Percentiles rank a stretch among this genome's conserved stretches.
These are phyloP conservation scores for Senna siamea DNA, from an alignment of 306 rosid genomes.

Conservation along the genomic window DNA sequence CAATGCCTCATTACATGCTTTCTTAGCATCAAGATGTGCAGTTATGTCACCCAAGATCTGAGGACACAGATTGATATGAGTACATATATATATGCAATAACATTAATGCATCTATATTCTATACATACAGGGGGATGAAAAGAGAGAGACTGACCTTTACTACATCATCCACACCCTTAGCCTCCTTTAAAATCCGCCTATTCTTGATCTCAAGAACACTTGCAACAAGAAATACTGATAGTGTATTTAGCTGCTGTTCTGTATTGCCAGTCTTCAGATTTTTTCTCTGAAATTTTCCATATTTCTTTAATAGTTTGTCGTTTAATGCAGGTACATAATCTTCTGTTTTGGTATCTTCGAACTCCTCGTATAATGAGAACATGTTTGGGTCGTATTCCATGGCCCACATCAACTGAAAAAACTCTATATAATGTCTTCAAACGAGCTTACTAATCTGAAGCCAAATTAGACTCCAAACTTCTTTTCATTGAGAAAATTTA, in stretches of 20 bases:
- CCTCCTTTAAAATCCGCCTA: slow-evolving; percentile 75
- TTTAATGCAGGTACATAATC: slow-evolving; percentile 41
- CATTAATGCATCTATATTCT: background rate
- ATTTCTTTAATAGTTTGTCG: slow-evolving; percentile 71
- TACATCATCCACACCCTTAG: slow-evolving; percentile 93
- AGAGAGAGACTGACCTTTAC: slow-evolving; percentile 58
- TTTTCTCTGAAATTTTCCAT: slow-evolving; percentile 88
- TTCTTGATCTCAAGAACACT: slow-evolving; percentile 86
- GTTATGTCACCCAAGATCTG: slow-evolving; percentile 82
- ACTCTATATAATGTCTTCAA: slow-evolving; percentile 73
- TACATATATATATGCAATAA: slow-evolving; percentile 21
- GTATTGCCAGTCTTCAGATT: slow-evolving; percentile 58
- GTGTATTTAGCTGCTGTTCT: slow-evolving; percentile 51
- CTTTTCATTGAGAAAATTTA: slow-evolving; percentile 35
- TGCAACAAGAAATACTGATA: slow-evolving; percentile 85
- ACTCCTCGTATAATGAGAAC: slow-evolving; percentile 61
- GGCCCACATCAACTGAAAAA: slow-evolving; percentile 97
- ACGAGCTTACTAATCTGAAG: slow-evolving; percentile 43
- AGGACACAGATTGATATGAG: slow-evolving; percentile 42
- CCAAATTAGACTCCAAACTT: slow-evolving; percentile 31
- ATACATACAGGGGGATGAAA: slow-evolving; percentile 1
- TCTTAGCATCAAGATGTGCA: slow-evolving; percentile 83
- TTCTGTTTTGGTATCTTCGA: slow-evolving; percentile 39
- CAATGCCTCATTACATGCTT: slow-evolving; percentile 77
- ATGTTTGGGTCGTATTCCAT: slow-evolving; percentile 97